A percentile compares a stretch with the other conserved stretches of the same genome.
phyloP scores from a whole-genome alignment of 83 land plant genomes.

The Picea abies region DNA sequence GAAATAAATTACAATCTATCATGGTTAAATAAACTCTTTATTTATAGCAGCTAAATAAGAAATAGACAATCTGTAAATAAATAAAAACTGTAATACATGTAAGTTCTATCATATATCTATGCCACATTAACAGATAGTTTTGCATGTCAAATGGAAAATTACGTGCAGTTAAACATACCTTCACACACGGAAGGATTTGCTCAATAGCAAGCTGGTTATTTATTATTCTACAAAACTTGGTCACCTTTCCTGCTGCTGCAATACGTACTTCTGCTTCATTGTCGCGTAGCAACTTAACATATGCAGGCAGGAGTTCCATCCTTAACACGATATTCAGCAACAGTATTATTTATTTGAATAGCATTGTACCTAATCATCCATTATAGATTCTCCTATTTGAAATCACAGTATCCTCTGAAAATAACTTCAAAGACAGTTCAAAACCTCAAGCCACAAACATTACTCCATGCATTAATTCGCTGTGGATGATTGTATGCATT shows the following conservation, averaged over 20 bases:
- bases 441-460: not conserved
- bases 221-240: conserved; percentile 57
- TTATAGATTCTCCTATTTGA: not conserved
- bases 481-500: not conserved
- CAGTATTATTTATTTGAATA: not conserved
- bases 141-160: not conserved
- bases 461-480: not conserved
- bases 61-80: not conserved
- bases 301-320: conserved; percentile 58
- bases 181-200: conserved; percentile 62
- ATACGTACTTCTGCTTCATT: conserved; percentile 68
- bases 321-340: conserved; percentile 16
- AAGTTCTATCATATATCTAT: not conserved
- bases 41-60: not conserved
- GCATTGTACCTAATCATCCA: not conserved
- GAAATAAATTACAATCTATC: not conserved
- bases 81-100: not conserved
- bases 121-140: not conserved
- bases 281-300: conserved; percentile 54
- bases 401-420: not conserved
- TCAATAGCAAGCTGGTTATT: conserved; percentile 49
- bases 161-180: conserved; percentile 25
- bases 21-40: not conserved
- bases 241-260: conserved; percentile 66
- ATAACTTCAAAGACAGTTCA: not conserved